Conservation (phyloP, 257 asterid genomes). For the Jacaranda copaia region DNA sequence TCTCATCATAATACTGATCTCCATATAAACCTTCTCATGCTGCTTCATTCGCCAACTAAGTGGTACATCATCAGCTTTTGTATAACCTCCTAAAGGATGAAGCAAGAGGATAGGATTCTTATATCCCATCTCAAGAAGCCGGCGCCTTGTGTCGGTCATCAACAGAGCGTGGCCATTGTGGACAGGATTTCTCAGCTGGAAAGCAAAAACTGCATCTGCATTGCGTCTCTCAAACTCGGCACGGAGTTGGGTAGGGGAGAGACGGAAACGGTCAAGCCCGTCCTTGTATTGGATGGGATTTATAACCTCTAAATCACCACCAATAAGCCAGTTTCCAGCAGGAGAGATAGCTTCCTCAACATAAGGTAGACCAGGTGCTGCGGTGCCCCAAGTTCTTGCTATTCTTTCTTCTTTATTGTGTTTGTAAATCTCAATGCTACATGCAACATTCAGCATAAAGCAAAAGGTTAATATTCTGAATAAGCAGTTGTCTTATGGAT, state of each 20-base stretch:
- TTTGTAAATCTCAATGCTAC: conserved; percentile 75
- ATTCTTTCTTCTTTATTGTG: conserved; percentile 77
- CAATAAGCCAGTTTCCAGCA: conserved; percentile 77
- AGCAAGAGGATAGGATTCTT: conserved; percentile 74
- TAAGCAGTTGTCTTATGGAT: neutral
- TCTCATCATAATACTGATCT: too few relatives aligned
- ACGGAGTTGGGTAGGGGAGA: conserved; percentile 74
- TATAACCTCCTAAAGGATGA: conserved; percentile 75
- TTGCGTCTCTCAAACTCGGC: conserved; percentile 61
- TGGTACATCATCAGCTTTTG: conserved; percentile 82
- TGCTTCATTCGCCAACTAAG: conserved; percentile 79
- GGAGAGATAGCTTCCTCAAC: conserved; percentile 62
- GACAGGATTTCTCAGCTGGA: conserved; percentile 80
- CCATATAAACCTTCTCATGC: conserved; percentile 61
- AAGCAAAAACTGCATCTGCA: conserved; percentile 79
- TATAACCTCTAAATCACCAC: conserved; percentile 76
- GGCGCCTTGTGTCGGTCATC: conserved; percentile 76
- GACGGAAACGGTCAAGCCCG: conserved; percentile 74
- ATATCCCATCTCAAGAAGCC: conserved; percentile 80
- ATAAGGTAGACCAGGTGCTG: conserved; percentile 73
- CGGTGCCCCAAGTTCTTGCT: conserved; percentile 82
- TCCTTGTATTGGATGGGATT: conserved; percentile 67
- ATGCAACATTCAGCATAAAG: neutral
- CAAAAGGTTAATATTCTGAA: neutral
- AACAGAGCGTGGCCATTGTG: conserved; percentile 78